These are phyloP conservation scores for Phytopythium oedochilum DNA, from an alignment of 352 stramenopile species.

Conservation along the genomic window DNA sequence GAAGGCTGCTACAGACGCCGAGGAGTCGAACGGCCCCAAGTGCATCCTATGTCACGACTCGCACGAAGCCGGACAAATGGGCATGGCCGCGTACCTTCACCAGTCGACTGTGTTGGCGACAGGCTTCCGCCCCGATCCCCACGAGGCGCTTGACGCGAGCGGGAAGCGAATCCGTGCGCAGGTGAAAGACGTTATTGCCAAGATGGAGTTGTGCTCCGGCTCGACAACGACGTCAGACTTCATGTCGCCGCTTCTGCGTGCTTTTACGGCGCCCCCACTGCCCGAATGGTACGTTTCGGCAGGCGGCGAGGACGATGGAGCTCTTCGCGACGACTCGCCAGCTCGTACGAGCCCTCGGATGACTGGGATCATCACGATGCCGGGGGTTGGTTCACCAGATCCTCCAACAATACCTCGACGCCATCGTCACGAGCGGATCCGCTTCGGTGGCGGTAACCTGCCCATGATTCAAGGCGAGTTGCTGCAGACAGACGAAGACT, in stretches of 20 bases:
- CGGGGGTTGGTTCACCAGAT: constrained; percentile 1
- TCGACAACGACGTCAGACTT: constrained; percentile 25
- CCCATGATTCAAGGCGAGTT: constrained; percentile 56
- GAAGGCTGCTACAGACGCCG: constrained; percentile 15
- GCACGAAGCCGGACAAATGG: constrained; percentile 77
- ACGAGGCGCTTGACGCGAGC: constrained; percentile 44
- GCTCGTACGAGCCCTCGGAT: constrained; percentile 33
- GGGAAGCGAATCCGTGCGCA: constrained; percentile 53
- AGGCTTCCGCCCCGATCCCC: constrained; percentile 67
- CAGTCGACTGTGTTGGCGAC: constrained; percentile 81
- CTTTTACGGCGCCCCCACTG: constrained; percentile 44
- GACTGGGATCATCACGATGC: background rate
- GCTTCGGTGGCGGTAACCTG: constrained; percentile 28
- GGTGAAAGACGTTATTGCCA: constrained; percentile 73
- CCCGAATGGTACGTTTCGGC: constrained; percentile 66
- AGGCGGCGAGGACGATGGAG: constrained; percentile 37
- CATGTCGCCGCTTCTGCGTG: constrained; percentile 51
- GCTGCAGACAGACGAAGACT: constrained; percentile 59
- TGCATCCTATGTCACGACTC: constrained; percentile 86
- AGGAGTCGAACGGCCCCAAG: constrained; percentile 36
- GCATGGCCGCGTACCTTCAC: constrained; percentile 79
- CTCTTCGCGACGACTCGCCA: constrained; percentile 31
- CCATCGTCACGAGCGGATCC: constrained; percentile 41
- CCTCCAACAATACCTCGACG: constrained; percentile 14
- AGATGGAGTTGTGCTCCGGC: constrained; percentile 83